Conservation (phyloP, 768 basidiomycete genomes). For the Lactarius sp. region DNA sequence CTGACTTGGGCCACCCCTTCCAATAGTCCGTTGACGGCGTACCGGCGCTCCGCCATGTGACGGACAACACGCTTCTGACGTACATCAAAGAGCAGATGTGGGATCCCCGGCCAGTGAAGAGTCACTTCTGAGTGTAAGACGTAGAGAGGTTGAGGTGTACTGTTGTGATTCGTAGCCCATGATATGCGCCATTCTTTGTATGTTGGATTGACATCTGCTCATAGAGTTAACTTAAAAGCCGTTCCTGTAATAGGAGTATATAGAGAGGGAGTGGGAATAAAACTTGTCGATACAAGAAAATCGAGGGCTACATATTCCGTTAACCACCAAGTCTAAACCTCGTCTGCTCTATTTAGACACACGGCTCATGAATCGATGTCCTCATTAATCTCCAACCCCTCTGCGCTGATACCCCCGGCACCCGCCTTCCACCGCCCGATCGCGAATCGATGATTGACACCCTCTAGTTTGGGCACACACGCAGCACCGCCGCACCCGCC, state of each 20-base stretch:
- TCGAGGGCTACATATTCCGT: constrained; percentile 14
- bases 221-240: constrained; percentile 15
- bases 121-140: constrained; percentile 8
- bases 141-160: not conserved
- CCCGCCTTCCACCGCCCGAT: constrained; percentile 60
- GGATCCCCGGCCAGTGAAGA: constrained; percentile 41
- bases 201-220: constrained; percentile 1
- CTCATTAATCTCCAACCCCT: constrained; percentile 27
- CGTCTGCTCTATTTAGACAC: constrained; percentile 7
- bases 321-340: constrained; percentile 4
- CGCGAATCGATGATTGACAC: constrained; percentile 84
- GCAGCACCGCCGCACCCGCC: constrained; percentile 82
- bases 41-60: constrained; percentile 48
- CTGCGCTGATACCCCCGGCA: constrained; percentile 16
- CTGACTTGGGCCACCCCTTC: not conserved
- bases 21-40: constrained; percentile 28
- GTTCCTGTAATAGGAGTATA: constrained; percentile 1
- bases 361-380: constrained; percentile 31
- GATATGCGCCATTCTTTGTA: constrained; percentile 1
- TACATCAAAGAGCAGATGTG: constrained; percentile 69
- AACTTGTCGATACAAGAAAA: constrained; percentile 16
- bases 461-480: constrained; percentile 74
- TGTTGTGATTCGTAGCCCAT: not conserved
- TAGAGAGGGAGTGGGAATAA: not conserved
- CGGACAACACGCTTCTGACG: constrained; percentile 49